phyloP scores from a whole-genome alignment of 1,284 basidiomycete species.

The Leccinum fallax region DNA sequence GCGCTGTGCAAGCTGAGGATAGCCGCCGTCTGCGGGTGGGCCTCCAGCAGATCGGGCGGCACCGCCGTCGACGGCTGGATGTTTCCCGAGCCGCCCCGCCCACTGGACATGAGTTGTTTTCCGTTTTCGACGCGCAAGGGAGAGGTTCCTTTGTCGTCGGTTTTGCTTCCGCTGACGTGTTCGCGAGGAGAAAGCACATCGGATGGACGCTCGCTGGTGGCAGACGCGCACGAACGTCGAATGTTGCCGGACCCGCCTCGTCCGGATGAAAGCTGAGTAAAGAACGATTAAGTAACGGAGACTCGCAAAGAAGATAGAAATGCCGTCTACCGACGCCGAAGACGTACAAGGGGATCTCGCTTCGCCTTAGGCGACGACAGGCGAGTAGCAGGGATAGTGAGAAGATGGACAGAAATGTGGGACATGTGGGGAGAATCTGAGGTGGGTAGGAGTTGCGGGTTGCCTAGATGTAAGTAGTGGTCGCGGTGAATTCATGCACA shows the following conservation, averaged over 20 bases:
- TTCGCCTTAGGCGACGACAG: conserved; percentile 35
- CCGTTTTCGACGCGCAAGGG: not conserved
- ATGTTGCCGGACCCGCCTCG: conserved; percentile 72
- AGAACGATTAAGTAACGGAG: not conserved
- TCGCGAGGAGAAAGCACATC: conserved; percentile 29
- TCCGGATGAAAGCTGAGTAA: conserved; percentile 54
- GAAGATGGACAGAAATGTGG: conserved; percentile 7
- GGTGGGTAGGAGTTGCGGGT: not conserved
- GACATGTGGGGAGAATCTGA: conserved; percentile 10
- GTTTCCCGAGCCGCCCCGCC: conserved; percentile 79
- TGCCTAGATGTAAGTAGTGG: not conserved
- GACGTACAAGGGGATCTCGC: conserved; percentile 41
- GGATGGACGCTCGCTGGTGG: conserved; percentile 32
- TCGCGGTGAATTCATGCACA: not conserved
- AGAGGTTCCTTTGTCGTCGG: conserved; percentile 32
- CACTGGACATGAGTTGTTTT: conserved; percentile 56
- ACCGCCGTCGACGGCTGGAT: conserved; percentile 63
- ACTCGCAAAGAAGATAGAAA: not conserved
- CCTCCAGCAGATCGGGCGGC: conserved; percentile 41
- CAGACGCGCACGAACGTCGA: conserved; percentile 42
- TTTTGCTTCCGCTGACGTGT: not conserved
- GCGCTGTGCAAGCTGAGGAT: conserved; percentile 31
- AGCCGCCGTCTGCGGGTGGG: conserved; percentile 37
- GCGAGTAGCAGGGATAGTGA: not conserved
- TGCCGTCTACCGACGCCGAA: not conserved